phyloP scores from a whole-genome alignment of 108 stramenopile genomes.

The Asterionellopsis glacialis region DNA sequence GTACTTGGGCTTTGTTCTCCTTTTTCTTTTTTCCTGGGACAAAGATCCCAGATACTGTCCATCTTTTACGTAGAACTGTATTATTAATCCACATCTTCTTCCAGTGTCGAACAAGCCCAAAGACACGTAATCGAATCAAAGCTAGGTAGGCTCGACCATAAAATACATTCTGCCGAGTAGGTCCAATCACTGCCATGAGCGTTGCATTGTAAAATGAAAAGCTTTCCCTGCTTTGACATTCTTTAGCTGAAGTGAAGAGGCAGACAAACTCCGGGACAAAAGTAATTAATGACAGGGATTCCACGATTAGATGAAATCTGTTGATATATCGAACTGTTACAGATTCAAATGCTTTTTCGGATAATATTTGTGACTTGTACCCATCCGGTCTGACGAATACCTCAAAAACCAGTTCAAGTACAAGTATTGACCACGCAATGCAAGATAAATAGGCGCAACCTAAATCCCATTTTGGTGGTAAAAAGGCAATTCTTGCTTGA shows the following conservation, averaged over 20 bases:
- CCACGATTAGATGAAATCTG: constrained; percentile 59
- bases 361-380: constrained; percentile 44
- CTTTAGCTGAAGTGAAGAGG: constrained; percentile 26
- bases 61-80: constrained; percentile 18
- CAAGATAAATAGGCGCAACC: constrained; percentile 54
- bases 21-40: background rate
- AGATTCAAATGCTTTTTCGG: constrained; percentile 73
- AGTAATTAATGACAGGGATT: constrained; percentile 52
- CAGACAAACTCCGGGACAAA: constrained; percentile 76
- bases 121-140: constrained; percentile 60
- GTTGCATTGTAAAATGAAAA: constrained; percentile 30
- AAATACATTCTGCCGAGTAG: constrained; percentile 25
- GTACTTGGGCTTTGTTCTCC: background rate
- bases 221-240: constrained; percentile 17
- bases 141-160: constrained; percentile 49
- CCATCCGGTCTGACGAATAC: constrained; percentile 68
- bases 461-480: constrained; percentile 41
- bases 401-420: constrained; percentile 69
- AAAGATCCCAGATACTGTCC: constrained; percentile 7
- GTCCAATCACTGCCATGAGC: constrained; percentile 22
- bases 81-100: constrained; percentile 44
- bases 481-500: constrained; percentile 52
- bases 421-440: constrained; percentile 59
- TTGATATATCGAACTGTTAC: constrained; percentile 65
- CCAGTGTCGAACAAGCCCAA: constrained; percentile 84